Evolutionary conservation across 768 basidiomycete genomes (phyloP), one percentile per base, ranked within the genome.

Genomic region (Suillus weaverae): DNA sequence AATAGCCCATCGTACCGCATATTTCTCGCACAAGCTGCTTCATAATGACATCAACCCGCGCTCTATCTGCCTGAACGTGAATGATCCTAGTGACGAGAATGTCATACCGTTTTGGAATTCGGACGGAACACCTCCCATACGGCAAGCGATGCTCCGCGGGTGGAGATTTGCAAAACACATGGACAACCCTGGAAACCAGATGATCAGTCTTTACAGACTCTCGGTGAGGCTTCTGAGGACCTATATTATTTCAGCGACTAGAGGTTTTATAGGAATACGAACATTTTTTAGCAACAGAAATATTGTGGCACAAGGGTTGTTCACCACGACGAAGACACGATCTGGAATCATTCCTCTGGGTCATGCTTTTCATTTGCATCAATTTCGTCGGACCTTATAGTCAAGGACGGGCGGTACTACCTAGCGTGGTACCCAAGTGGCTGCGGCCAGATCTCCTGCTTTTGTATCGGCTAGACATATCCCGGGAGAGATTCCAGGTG

Each of bases 161-260:
- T 51, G 50, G 50, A 51, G 50, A 51, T 51, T 51, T 30, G 50
- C 50, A 32, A 51, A 30, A 51, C 50, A 51, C 30, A 51, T 51
- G 50, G 30, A 30, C 22, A 48, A 48, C 2, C 30, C 50, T 51
- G 50, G 30, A 30, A 18, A 30, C 4, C 30, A 51, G 9, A 51
- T 30, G 50, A 51, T 30, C 8, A 30, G 50, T 30, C 16, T 30
- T 30, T 30, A 18, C 9, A 51, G 50, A 51, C 26, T 51, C 50
- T 51, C 50, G 30, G 50, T 51, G 16, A 51, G 50, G 18, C 50
- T 30, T 30, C 30, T 30, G 50, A 51, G 50, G 30, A 51, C 16
- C 16, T 18, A 16, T 30, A 10, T 30, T 18, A 32, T 30, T 18
- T 16, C 26, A 51, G 50, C 50, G 16, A 51, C 50, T 51, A 51